These are phyloP conservation scores for Heliosperma pusillum DNA, from an alignment of 148 eudicot genomes.

Conservation along the genomic window DNA sequence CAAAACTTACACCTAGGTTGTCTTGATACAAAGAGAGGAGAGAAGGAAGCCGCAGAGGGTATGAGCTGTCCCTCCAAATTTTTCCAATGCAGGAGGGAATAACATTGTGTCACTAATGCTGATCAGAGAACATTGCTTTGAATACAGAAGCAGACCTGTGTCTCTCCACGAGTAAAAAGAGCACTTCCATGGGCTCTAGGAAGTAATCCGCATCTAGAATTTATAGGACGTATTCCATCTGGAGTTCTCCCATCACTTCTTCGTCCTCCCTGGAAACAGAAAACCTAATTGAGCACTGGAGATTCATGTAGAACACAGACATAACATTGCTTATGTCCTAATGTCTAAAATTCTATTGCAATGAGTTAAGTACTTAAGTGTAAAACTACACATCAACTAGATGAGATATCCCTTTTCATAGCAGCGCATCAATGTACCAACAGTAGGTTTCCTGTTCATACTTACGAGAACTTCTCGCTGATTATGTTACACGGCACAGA, in stretches of 20 bases:
- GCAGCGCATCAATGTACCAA: constrained; percentile 9
- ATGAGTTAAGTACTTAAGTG: background rate
- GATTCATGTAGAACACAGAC: constrained; percentile 12
- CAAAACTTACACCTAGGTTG: background rate
- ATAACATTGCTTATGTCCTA: background rate
- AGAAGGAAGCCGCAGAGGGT: background rate
- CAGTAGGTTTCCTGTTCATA: background rate
- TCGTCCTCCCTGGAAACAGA: constrained; percentile 64
- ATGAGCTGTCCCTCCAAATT: background rate
- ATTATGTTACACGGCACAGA: background rate
- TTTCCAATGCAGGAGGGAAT: background rate
- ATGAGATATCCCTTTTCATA: background rate
- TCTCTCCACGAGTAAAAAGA: constrained; percentile 98
- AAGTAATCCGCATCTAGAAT: constrained; percentile 85
- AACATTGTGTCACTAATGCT: background rate
- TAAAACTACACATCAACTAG: background rate
- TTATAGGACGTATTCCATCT: constrained; percentile 65
- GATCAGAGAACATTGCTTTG: background rate
- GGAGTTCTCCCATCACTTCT: constrained; percentile 97
- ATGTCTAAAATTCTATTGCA: background rate
- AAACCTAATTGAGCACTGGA: constrained; percentile 9
- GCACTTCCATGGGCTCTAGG: constrained; percentile 99
- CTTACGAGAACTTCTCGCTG: background rate
- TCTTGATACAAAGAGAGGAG: background rate
- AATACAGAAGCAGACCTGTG: constrained; percentile 67